Evolutionary conservation across 1,139 yeast genomes (phyloP).

Genomic region (Yamadazyma songkhlaensis): DNA sequence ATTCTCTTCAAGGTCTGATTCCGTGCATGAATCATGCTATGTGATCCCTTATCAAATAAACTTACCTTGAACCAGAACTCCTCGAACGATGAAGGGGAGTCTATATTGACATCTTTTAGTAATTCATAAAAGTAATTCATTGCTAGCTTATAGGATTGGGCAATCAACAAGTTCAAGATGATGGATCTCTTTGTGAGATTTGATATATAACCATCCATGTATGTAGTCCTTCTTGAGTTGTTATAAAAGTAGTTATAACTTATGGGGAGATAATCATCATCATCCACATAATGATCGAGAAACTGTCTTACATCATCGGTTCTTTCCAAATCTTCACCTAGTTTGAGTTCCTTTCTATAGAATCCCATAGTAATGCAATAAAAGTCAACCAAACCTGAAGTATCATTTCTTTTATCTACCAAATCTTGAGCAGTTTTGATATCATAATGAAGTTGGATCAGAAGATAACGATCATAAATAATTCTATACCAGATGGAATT

Average conservation of each 20-base stretch:
- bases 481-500: constrained; percentile 20
- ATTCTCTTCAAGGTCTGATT: constrained; percentile 8
- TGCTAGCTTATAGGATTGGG: constrained; percentile 18
- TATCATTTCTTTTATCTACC: constrained; percentile 2
- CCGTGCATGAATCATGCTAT: constrained; percentile 15
- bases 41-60: constrained; percentile 22
- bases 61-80: constrained; percentile 24
- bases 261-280: constrained; percentile 19
- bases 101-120: not conserved
- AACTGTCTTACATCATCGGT: constrained; percentile 9
- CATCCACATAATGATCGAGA: constrained; percentile 14
- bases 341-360: constrained; percentile 11
- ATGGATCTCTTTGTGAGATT: constrained; percentile 5
- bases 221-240: not conserved
- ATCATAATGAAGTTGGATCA: constrained; percentile 12
- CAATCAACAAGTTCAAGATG: constrained; percentile 11
- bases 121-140: constrained; percentile 8
- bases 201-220: too few relatives aligned
- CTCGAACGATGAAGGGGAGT: constrained; percentile 15
- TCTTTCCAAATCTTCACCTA: constrained; percentile 7
- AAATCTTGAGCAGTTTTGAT: constrained; percentile 6
- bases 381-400: constrained; percentile 2
- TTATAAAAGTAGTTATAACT: constrained; percentile 7
- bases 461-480: constrained; percentile 13
- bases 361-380: constrained; percentile 8